Evolutionary conservation across 108 stramenopile genomes (phyloP), one percentile per base, ranked within the genome.

Genomic region (Conticribra weissflogii): DNA sequence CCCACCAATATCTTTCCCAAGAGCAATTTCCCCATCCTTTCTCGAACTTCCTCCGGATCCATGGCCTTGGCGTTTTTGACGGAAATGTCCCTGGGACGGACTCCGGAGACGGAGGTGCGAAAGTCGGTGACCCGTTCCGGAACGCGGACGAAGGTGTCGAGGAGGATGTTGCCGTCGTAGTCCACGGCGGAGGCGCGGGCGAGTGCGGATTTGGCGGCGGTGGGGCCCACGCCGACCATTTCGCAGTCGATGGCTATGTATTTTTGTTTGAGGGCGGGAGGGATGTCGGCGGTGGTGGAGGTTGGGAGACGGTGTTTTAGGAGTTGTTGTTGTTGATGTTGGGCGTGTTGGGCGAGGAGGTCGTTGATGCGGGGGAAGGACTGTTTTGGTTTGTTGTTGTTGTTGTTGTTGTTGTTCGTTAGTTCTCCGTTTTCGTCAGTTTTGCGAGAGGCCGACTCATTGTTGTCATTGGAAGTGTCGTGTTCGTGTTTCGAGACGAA

Each of bases 181-280:
- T 96, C 84, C 9, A 86, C 82, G 8, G 92, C 72, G n/a, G 93
- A 96, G 12, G 91, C 95, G 23, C 93, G 90, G 16, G 96, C 96
- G 62, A 97, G 68, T 5, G 85, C 94, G 25, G 88, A 89, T 27
- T 86, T 84, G 58, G 80, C 82, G n/a, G 91, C 92, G n/a, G 78
- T 79, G 29, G 81, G 61, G 16, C 96, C 96, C 27, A 97, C 93
- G 27, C 98, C 97, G 45, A 99, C 98, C 98, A 99, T 99, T 76
- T 99, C 98, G 75, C 98, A 99, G 80, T 99, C 98, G 54, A 99
- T 60, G 8, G 92, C 96, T 22, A 94, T 60, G 66, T 93, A 96
- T 34, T 75, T 76, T 27, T 67, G 44, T 59, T 82, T 60, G 28
- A 81, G 64, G 28, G 78, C 60, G 22, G 59, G 23, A 34, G 84